Conservation (phyloP, 2,329 filamentous ascomycete genomes). For the Sporothrix dimorphospora region DNA sequence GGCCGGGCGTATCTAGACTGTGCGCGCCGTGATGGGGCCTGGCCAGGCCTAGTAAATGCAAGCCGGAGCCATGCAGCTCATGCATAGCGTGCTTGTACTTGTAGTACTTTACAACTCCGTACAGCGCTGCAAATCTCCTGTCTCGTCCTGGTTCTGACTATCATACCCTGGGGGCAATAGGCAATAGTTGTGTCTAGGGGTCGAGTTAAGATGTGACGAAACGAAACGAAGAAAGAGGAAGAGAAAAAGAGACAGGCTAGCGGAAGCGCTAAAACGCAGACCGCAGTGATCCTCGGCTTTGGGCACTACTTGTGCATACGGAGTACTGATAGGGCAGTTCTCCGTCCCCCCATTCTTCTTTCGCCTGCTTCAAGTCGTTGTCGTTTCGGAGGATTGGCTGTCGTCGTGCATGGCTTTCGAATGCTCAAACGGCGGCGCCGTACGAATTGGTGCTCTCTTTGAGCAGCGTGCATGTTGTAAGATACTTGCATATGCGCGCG, state of each 20-base stretch:
- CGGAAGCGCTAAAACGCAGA: neutral
- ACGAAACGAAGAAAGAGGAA: neutral
- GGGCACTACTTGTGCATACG: neutral
- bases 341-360: neutral
- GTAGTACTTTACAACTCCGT: neutral
- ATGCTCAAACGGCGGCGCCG: neutral
- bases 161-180: neutral
- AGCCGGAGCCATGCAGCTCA: slow-evolving; percentile 2
- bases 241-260: neutral
- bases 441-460: neutral
- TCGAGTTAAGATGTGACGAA: neutral
- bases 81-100: neutral
- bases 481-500: neutral
- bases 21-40: neutral
- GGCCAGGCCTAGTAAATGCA: neutral
- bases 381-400: neutral
- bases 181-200: neutral
- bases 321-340: neutral
- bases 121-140: neutral
- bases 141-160: neutral
- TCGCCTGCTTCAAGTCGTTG: neutral
- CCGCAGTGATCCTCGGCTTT: neutral
- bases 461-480: slow-evolving; percentile 1
- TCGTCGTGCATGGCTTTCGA: neutral
- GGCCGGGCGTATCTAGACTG: neutral